These are phyloP conservation scores for Nannizziopsis arthrosporioides DNA, from an alignment of 2,329 filamentous ascomycete genomes.

Conservation along the genomic window DNA sequence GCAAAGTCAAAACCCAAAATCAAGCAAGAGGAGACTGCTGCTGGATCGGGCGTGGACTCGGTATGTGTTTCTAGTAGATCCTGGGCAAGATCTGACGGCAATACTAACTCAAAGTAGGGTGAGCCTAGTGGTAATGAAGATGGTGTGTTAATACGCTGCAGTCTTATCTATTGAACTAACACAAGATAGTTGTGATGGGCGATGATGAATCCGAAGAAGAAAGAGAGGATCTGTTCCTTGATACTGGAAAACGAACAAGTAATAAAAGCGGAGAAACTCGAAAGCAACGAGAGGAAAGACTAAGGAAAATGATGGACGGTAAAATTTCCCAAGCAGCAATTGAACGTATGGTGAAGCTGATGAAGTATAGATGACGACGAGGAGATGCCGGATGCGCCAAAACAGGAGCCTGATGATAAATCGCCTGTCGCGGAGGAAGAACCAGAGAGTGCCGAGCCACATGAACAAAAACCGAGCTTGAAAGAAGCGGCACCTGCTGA, in stretches of 20 bases:
- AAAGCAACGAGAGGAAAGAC: constrained; percentile 53
- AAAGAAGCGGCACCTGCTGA: constrained; percentile 34
- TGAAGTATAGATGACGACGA: constrained; percentile 42
- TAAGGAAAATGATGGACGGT: constrained; percentile 66
- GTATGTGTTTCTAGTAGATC: constrained; percentile 26
- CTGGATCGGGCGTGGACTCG: constrained; percentile 23
- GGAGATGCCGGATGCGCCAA: constrained; percentile 46
- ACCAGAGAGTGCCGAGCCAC: constrained; percentile 12
- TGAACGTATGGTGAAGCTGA: constrained; percentile 12
- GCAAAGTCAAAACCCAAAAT: constrained; percentile 55
- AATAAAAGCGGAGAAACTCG: constrained; percentile 37
- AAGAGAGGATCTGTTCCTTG: constrained; percentile 40
- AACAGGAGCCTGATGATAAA: constrained; percentile 16
- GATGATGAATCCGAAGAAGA: constrained; percentile 42
- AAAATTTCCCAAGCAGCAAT: constrained; percentile 26
- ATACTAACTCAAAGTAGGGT: constrained; percentile 20
- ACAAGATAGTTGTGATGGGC: constrained; percentile 35
- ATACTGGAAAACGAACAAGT: constrained; percentile 26
- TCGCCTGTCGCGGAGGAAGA: constrained; percentile 12
- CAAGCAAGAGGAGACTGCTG: constrained; percentile 34
- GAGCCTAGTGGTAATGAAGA: constrained; percentile 38
- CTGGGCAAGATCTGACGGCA: no score
- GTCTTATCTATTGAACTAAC: neutral
- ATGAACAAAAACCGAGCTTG: constrained; percentile 17
- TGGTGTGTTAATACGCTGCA: constrained; percentile 27